Conservation (phyloP, 495 filamentous ascomycete genomes). For the Aspergillus homomorphus region DNA sequence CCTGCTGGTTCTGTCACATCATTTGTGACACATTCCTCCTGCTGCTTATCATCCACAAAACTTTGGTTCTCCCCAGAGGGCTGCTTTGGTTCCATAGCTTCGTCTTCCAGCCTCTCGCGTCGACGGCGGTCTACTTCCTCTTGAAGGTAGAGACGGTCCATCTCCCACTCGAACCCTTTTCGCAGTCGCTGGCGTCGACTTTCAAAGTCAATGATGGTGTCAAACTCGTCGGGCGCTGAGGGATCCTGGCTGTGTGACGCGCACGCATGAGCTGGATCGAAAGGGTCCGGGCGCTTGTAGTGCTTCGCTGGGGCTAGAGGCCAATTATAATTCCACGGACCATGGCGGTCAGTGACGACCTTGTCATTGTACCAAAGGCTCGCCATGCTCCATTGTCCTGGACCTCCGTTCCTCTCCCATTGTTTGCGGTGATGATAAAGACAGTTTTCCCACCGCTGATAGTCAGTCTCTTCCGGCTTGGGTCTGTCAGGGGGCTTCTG, state of each 20-base stretch:
- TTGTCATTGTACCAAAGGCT: too few relatives aligned
- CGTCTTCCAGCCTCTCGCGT: background rate
- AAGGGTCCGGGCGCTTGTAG: background rate
- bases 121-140: background rate
- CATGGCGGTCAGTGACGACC: background rate
- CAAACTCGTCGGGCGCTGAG: background rate
- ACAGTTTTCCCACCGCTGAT: background rate
- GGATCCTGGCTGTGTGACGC: background rate
- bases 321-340: background rate
- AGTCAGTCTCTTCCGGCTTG: background rate
- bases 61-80: background rate
- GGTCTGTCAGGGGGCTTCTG: background rate
- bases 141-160: background rate
- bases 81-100: background rate
- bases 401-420: background rate
- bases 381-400: background rate
- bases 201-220: background rate
- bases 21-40: too few relatives aligned
- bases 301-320: background rate
- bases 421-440: background rate
- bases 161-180: conserved; percentile 1
- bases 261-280: background rate
- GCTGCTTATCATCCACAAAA: too few relatives aligned
- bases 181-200: background rate
- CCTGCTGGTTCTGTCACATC: too few relatives aligned